Percentiles rank a stretch among this genome's conserved stretches.
phyloP scores from a whole-genome alignment of 768 basidiomycete genomes.

The Coprinopsis marcescibilis region DNA sequence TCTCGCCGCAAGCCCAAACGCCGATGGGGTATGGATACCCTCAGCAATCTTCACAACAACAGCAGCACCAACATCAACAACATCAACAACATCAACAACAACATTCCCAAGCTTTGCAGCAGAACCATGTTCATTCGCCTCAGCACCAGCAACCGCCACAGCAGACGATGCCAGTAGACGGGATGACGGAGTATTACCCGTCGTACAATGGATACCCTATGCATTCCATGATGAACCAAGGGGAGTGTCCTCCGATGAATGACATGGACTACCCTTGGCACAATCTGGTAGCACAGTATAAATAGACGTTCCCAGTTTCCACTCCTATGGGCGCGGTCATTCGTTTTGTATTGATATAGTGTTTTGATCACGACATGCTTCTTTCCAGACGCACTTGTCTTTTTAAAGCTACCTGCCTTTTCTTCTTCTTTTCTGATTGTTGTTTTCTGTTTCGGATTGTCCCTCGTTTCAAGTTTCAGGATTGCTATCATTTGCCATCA shows the following conservation, averaged over 20 bases:
- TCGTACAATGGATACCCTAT: constrained; percentile 10
- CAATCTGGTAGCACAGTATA: constrained; percentile 42
- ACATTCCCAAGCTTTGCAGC: constrained; percentile 9
- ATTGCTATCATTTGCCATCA: too few relatives aligned
- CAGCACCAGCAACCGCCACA: constrained; percentile 16
- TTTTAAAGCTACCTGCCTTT: too few relatives aligned
- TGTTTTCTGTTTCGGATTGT: too few relatives aligned
- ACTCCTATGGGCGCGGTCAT: too few relatives aligned
- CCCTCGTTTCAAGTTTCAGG: too few relatives aligned
- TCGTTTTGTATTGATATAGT: too few relatives aligned
- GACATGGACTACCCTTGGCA: constrained; percentile 43
- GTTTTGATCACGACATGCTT: too few relatives aligned
- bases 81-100: constrained; percentile 12
- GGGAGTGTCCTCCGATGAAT: constrained; percentile 21
- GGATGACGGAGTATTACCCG: constrained; percentile 10
- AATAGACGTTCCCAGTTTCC: too few relatives aligned
- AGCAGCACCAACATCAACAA: constrained; percentile 11
- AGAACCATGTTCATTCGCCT: too few relatives aligned
- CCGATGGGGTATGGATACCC: constrained; percentile 17
- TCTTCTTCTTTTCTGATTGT: too few relatives aligned
- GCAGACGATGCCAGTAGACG: constrained; percentile 22
- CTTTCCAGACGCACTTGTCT: too few relatives aligned
- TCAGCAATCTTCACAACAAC: constrained; percentile 12
- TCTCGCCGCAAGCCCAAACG: constrained; percentile 8
- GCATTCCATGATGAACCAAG: constrained; percentile 21